These are phyloP conservation scores for Tarenaya hassleriana DNA, from an alignment of 345 rosid species.

Conservation along the genomic window DNA sequence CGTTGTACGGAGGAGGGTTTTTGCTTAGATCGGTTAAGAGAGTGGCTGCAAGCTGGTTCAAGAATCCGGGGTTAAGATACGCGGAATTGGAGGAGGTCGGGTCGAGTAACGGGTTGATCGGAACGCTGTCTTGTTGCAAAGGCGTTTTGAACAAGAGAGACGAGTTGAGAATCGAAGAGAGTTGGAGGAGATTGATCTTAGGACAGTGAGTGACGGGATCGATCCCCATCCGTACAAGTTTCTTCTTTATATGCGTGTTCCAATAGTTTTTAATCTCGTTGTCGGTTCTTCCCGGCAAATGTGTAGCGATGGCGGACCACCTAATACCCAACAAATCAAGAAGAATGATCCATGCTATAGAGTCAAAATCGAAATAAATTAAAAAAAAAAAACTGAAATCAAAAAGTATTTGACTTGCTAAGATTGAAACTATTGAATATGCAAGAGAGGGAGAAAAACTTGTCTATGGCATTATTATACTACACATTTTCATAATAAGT, in stretches of 20 bases:
- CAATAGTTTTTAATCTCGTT: conserved; percentile 66
- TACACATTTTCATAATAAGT: too few species aligned
- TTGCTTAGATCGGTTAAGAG: neutral
- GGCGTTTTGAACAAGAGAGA: conserved; percentile 25
- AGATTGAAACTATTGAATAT: conserved; percentile 5
- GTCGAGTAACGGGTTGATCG: conserved; percentile 4
- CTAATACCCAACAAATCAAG: conserved; percentile 32
- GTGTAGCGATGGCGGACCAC: conserved; percentile 69
- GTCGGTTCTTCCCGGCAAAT: conserved; percentile 57
- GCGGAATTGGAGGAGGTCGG: conserved; percentile 18
- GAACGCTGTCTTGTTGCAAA: conserved; percentile 19
- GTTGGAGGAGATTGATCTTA: conserved; percentile 26
- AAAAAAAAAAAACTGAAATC: neutral
- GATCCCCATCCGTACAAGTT: conserved; percentile 73
- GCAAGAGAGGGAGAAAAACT: conserved; percentile 22
- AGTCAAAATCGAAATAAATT: neutral
- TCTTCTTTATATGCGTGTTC: conserved; percentile 70
- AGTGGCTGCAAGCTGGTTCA: conserved; percentile 15
- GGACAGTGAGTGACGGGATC: conserved; percentile 72
- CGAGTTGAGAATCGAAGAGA: conserved; percentile 27
- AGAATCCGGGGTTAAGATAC: conserved; percentile 17
- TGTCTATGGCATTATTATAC: too few species aligned
- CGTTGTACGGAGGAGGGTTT: conserved; percentile 3
- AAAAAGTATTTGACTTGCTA: conserved; percentile 16
- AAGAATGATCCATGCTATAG: too few species aligned